Evolutionary conservation across 2,329 filamentous ascomycete genomes (phyloP).

Genomic region (Penicillium sclerotigenum): DNA sequence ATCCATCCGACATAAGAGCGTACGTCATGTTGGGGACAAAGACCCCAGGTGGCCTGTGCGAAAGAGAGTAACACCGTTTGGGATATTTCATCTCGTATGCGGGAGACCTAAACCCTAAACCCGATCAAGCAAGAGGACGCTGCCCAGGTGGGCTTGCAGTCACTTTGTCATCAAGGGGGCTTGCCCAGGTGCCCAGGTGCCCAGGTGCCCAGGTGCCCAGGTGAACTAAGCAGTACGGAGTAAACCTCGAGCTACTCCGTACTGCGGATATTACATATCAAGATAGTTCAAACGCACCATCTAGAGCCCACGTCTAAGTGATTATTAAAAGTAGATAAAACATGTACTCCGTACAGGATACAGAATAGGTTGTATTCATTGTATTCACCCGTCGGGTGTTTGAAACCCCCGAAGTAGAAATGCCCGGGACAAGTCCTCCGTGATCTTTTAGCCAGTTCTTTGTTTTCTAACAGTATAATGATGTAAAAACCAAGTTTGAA

Average conservation of each 20-base stretch:
- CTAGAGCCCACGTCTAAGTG: background rate
- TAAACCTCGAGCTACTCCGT: background rate
- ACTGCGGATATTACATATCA: background rate
- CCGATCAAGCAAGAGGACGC: constrained; percentile 2
- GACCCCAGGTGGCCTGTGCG: constrained; percentile 17
- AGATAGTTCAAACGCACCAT: background rate
- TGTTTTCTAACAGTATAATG: background rate
- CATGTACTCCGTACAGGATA: background rate
- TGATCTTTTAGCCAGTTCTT: constrained; percentile 9
- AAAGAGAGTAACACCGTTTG: constrained; percentile 10
- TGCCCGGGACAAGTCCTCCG: constrained; percentile 6
- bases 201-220: no score
- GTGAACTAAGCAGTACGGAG: background rate
- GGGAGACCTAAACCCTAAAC: background rate
- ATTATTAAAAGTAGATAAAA: background rate
- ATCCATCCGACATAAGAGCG: constrained; percentile 4
- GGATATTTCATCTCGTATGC: constrained; percentile 6
- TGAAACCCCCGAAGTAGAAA: background rate
- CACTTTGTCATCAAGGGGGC: background rate
- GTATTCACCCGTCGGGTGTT: background rate
- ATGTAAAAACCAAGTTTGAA: constrained; percentile 1
- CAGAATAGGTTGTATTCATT: background rate
- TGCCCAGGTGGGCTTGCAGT: background rate
- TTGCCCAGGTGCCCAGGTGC: no score
- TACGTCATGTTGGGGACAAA: constrained; percentile 15